Evolutionary conservation across 1,284 basidiomycete species (phyloP), one percentile per base, ranked within the genome.

Genomic region (Fomitopsis pinicola): DNA sequence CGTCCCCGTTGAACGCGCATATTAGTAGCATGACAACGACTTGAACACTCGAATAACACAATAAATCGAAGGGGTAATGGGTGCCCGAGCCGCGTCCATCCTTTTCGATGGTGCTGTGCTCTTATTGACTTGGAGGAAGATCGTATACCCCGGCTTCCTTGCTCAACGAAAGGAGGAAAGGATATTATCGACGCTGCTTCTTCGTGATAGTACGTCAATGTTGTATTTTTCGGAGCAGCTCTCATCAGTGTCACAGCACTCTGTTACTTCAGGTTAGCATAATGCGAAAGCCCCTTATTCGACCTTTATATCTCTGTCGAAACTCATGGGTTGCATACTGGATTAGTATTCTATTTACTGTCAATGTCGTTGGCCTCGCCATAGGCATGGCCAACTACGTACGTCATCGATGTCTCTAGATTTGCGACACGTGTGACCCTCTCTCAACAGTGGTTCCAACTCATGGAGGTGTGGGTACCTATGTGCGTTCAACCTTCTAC

Each of bases 51-150:
- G 30, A 33, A n/a, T 33, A 33, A 33, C 8, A 33, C 30, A 33
- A 33, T 33, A 33, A 5, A 33, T 33, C 30, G 8, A 19, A 67
- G 66, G 63, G n/a, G 55, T 62, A 15, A 55, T 67, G 35, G 63
- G 60, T 19, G 64, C 62, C 3, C 63, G 66, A 12, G 48, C 58
- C 9, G 28, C 62, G 26, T 42, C 66, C 12, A 67, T 67, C 19
- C 40, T 64, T 7, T 62, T 63, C 3, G 66, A 67, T 50, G 64
- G 64, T 5, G n/a, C 65, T 15, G 66, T 67, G 8, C 63, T 65
- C 19, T 52, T 59, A 6, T 35, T 67, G 5, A 67, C 66, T 12
- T 67, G 64, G 64, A 26, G 59, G 30, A 65, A 65, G 63, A 65
- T 63, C 42, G 8, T 5, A 33, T 61, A 61, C 26, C 53, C 45